Percentiles rank a stretch among this genome's conserved stretches.
These are phyloP conservation scores for Endocarpon pusillum DNA, from an alignment of 495 filamentous ascomycete genomes.

Conservation along the genomic window DNA sequence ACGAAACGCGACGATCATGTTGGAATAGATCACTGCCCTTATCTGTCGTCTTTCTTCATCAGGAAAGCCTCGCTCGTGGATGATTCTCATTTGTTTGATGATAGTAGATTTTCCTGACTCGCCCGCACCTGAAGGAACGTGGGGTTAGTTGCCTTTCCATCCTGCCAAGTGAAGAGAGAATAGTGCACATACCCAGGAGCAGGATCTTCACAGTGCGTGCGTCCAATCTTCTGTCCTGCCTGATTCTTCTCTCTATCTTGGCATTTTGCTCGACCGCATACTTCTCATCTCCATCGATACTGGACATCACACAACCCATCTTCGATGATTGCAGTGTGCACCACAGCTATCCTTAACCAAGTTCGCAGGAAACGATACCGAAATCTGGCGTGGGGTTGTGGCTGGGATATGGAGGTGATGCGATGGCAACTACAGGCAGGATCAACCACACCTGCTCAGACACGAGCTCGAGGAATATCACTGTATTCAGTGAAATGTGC, in stretches of 20 bases:
- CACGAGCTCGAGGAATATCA: too few species aligned
- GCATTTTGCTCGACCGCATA: slow-evolving; percentile 25
- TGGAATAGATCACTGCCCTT: slow-evolving; percentile 86
- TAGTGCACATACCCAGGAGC: slow-evolving; percentile 46
- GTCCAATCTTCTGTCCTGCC: slow-evolving; percentile 66
- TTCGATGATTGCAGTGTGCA: too few species aligned
- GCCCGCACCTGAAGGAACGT: slow-evolving; percentile 53
- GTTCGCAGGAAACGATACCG: too few species aligned
- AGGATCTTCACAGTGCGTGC: slow-evolving; percentile 69
- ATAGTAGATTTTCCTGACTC: slow-evolving; percentile 98
- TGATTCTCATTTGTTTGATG: slow-evolving; percentile 98
- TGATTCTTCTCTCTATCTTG: slow-evolving; percentile 62
- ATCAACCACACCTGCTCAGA: too few species aligned
- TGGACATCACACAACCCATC: slow-evolving; percentile 29
- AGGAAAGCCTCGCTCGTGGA: slow-evolving; percentile 84
- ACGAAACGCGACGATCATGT: slow-evolving; percentile 76
- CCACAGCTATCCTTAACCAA: too few species aligned
- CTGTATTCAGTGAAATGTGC: too few species aligned
- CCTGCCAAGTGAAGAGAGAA: too few species aligned
- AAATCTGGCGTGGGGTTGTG: too few species aligned
- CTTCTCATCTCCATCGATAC: slow-evolving; percentile 23
- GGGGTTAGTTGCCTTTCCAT: background rate
- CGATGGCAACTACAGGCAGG: too few species aligned
- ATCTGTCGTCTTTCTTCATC: slow-evolving; percentile 83
- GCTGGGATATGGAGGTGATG: too few species aligned